Evolutionary conservation across 1,284 basidiomycete genomes (phyloP).

Genomic region (Ustilago curta): DNA sequence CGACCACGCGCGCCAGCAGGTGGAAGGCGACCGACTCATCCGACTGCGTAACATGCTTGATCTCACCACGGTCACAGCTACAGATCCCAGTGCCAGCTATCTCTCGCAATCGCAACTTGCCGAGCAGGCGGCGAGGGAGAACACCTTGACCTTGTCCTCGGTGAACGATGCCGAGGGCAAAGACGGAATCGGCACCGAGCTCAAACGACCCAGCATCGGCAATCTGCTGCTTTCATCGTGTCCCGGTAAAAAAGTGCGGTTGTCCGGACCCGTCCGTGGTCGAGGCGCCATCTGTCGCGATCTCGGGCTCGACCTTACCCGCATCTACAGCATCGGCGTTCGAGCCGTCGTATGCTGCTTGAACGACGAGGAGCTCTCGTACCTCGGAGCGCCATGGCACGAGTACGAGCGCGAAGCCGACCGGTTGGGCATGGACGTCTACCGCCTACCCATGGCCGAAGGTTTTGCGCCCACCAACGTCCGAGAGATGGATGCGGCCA

Average conservation of each 20-base stretch:
- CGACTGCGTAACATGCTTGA: slow-evolving; percentile 51
- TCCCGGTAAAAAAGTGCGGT: slow-evolving; percentile 94
- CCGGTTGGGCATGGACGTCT: slow-evolving; percentile 79
- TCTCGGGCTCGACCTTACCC: slow-evolving; percentile 79
- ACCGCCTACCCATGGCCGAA: slow-evolving; percentile 85
- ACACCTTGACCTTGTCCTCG: slow-evolving; percentile 14
- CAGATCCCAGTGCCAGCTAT: slow-evolving; percentile 29
- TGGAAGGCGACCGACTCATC: slow-evolving; percentile 54
- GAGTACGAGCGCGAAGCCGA: slow-evolving; percentile 79
- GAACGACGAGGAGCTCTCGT: slow-evolving; percentile 85
- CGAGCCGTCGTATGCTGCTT: slow-evolving; percentile 87
- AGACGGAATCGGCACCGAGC: background rate
- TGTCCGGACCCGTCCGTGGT: slow-evolving; percentile 83
- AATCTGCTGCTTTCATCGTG: slow-evolving; percentile 91
- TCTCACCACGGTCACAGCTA: slow-evolving; percentile 37
- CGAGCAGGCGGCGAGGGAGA: slow-evolving; percentile 29
- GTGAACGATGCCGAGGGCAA: slow-evolving; percentile 14
- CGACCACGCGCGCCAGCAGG: slow-evolving; percentile 41
- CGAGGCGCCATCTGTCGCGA: slow-evolving; percentile 87
- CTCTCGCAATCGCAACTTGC: slow-evolving; percentile 37
- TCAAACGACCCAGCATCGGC: slow-evolving; percentile 73
- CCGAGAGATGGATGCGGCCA: slow-evolving; percentile 81
- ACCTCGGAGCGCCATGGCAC: slow-evolving; percentile 84
- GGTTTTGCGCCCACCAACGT: slow-evolving; percentile 86
- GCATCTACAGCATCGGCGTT: slow-evolving; percentile 82